Evolutionary conservation across 352 stramenopile species (phyloP), one percentile per base, ranked within the genome.

Genomic region (Phytophthora quininea): DNA sequence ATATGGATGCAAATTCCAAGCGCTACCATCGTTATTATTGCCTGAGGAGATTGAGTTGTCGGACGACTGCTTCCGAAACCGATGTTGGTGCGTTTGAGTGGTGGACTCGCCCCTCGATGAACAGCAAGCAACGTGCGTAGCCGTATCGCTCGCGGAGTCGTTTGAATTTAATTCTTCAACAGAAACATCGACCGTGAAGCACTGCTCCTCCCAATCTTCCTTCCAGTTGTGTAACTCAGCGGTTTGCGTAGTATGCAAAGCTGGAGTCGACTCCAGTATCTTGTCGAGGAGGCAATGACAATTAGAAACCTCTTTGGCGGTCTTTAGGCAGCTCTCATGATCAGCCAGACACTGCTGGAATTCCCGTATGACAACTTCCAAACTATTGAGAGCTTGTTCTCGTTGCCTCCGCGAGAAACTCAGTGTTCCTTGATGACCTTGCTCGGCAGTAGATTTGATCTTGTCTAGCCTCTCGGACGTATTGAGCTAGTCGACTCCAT

Each of bases 161-260:
- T 40, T 40, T 40, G 35, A 40, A n/a, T n/a, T n/a, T 10, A 40
- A 40, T 40, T 40, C 35, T 40, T 10, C 35, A 5, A 40, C 35
- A 40, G 10, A n/a, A n/a, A n/a, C n/a, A n/a, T n/a, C n/a, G 35
- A 10, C 35, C 35, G 10, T 10, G 5, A 40, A 40, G 35, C 59
- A 51, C 15, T 67, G 50, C 29, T 56, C 42, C 14, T 67, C 45
- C 59, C 59, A 67, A 6, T 29, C 0, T 14, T 51, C 27, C 8
- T 61, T 33, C 42, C 59, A 67, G n/a, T 56, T 19, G 12, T 66
- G 59, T 14, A 66, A 7, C n/a, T 66, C 40, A 19, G 50, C 40
- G n/a, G n/a, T 49, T 43, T 27, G 50, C 12, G 59, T n/a, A 4
- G 50, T 43, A 5, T 58, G 40, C 24, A 60, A 43, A 55, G 33